Base-by-base conservation (phyloP, 805 yeast genomes). In the Schwanniomyces polymorphus region DNA sequence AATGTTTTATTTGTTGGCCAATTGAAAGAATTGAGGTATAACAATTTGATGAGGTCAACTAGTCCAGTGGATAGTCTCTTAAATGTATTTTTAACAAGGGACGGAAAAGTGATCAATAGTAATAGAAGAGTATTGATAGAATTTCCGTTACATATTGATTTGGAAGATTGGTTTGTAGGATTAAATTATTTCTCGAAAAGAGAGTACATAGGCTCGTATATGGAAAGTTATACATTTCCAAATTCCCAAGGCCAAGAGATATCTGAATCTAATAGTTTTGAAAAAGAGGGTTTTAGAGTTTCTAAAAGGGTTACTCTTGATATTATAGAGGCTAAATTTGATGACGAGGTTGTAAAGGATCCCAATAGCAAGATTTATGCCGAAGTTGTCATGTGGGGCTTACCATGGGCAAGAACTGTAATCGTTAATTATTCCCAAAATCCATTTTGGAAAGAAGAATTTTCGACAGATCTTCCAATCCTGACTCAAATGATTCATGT, bases 361-460 rank as follows among this genome's bases (percentile, higher is more conserved):
- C 26, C 49, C 11, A 27, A 58, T 54, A 46, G 55, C 8, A 68
- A 67, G 45, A 56, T 84, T 1, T 91, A 88, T 58, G 81, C 87
- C 1, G 97, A 90, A 56, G 72, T 91, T 2, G 68, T 77, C 14
- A 74, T 88, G 61, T 86, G 94, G 86, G 84, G 80, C 16, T 74
- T 80, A 41, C 81, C 86, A 0, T 86, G 92, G 89, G 88, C 87
- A 33, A 72, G 90, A 53, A 88, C 97, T 0, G 84, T 91, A 2
- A 71, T 80, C 6, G 85, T 85, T 0, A 68, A 72, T 31, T 69
- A 77, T 40, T 54, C 64, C 0, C 44, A 46, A 2, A 75, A 76
- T 45, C 91, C 96, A 1, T 88, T 88, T 60, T 91, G 97, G 94
- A 81, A 91, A 59, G 97, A 91, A 58, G 80, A 75, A 39, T 86